A percentile compares a stretch with the other conserved stretches of the same genome.
These are phyloP conservation scores for Tympanopsis confertula DNA, from an alignment of 2,329 filamentous ascomycete genomes.

Conservation along the genomic window DNA sequence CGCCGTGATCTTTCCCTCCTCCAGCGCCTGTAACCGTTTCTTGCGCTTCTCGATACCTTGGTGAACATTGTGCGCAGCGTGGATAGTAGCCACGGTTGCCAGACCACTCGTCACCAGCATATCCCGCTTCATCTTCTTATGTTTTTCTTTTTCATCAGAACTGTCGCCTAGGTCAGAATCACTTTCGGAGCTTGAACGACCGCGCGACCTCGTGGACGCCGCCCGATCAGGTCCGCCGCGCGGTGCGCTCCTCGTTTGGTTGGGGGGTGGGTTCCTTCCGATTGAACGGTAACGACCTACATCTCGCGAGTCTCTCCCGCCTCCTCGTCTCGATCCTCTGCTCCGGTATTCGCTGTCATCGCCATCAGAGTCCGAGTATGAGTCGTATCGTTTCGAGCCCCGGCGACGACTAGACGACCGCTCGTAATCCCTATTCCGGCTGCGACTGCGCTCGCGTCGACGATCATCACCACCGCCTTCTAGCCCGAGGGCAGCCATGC, in stretches of 20 bases:
- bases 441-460: constrained; percentile 6
- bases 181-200: constrained; percentile 16
- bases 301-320: neutral
- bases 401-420: too few relatives aligned
- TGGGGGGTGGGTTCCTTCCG: too few relatives aligned
- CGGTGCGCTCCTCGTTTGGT: too few relatives aligned
- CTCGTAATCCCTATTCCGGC: too few relatives aligned
- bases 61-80: constrained; percentile 55
- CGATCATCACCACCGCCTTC: constrained; percentile 17
- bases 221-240: too few relatives aligned
- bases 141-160: constrained; percentile 48
- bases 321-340: neutral
- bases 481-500: constrained; percentile 29
- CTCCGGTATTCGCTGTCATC: too few relatives aligned
- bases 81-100: constrained; percentile 57
- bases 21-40: constrained; percentile 44
- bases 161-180: constrained; percentile 41
- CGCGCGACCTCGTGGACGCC: too few relatives aligned
- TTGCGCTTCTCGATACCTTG: constrained; percentile 52
- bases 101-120: constrained; percentile 54
- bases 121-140: constrained; percentile 55
- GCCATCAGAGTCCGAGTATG: neutral
- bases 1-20: constrained; percentile 48
- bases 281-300: neutral
- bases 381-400: neutral